Base-by-base conservation (phyloP, 768 basidiomycete genomes). In the Rhizopogon vinicolor region DNA sequence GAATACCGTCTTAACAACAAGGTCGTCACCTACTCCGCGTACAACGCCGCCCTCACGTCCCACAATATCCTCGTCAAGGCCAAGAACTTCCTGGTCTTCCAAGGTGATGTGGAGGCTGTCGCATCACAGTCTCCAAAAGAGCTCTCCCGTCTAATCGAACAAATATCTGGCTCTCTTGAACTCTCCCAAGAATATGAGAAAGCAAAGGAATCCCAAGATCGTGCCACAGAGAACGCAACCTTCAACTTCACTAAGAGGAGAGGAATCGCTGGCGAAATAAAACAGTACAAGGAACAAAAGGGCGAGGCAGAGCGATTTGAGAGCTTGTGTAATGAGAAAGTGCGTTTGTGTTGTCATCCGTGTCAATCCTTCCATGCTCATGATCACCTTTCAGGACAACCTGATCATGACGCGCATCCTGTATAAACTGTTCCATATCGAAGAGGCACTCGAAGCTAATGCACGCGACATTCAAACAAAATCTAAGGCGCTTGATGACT, bases 11-110 rank as follows among this genome's bases (percentile, higher is more conserved):
- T 98, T 45, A 93, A 98, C 70, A 75, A 77, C 57, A 84, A 80
- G 62, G 76, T 82, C 22, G 91, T 97, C 52, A 89, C 93, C 0
- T 95, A 95, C 69, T 80, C 86, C 12, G 83, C 83, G 1, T 99
- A 98, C 77, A 97, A 97, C 57, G 78, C 86, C 5, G 89, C 91
- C 12, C 86, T 99, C 25, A 79, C 89, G 54, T 75, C 80, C 7
- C 94, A 97, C 63, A 97, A 98, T 65, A 92, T 99, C 65, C 89
- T 98, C 45, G 94, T 98, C 65, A 98, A 97, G 73, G 97, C 97
- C 12, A 98, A 98, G 76, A 98, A 98, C 75, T 99, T 98, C 65
- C 86, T 98, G 51, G 97, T 98, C 10, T 98, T 99, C 75, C 97
- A 99, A 67, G 97, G 97, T 51, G 97, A 98, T 66, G 97, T 99